A percentile compares a stretch with the other conserved stretches of the same genome.
Evolutionary conservation across 495 filamentous ascomycete genomes (phyloP).

Genomic region (Jackrogersella minutella): DNA sequence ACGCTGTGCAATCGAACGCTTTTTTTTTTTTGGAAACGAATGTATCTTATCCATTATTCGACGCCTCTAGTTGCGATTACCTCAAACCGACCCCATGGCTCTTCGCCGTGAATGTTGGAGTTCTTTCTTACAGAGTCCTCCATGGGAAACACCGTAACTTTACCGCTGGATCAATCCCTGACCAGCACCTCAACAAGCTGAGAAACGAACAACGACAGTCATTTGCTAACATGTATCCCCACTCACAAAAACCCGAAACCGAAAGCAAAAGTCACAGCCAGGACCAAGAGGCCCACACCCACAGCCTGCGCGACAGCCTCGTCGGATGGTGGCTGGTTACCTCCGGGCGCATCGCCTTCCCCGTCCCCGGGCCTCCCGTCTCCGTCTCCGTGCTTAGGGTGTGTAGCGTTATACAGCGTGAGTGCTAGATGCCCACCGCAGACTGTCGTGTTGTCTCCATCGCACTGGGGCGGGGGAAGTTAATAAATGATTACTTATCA

Average conservation of each 20-base stretch:
- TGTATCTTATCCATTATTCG: conserved; percentile 22
- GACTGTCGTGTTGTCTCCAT: conserved; percentile 50
- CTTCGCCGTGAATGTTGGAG: not conserved
- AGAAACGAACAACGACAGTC: not conserved
- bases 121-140: not conserved
- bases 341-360: not conserved
- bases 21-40: conserved; percentile 14
- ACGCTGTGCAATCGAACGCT: conserved; percentile 3
- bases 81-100: not conserved
- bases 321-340: not conserved
- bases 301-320: conserved; percentile 26
- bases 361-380: not conserved
- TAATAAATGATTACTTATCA: not conserved
- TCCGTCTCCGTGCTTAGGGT: not conserved
- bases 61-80: not conserved
- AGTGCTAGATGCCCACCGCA: conserved; percentile 56
- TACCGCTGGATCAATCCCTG: not conserved
- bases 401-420: conserved; percentile 20
- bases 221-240: not conserved
- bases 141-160: not conserved
- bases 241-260: not conserved
- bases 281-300: conserved; percentile 9
- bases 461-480: conserved; percentile 38
- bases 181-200: not conserved
- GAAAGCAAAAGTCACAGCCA: conserved; percentile 22